Percentiles rank a stretch among this genome's conserved stretches.
Conservation (phyloP, 176 grass and related monocot genomes). For the Carex pumila region DNA sequence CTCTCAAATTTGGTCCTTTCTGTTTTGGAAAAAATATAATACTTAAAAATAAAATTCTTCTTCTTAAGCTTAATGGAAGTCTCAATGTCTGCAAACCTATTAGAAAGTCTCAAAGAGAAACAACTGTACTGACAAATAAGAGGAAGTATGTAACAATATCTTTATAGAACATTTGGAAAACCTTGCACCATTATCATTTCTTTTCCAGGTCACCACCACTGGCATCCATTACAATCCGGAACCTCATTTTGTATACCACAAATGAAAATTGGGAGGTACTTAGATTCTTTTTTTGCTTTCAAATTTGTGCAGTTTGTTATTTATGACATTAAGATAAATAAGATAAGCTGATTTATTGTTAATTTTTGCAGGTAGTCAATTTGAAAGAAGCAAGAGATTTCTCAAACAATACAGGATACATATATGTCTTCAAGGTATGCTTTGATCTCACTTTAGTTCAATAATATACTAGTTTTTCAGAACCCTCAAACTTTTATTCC, state of each 20-base stretch:
- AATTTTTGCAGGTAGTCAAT: conserved; percentile 65
- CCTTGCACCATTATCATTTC: neutral
- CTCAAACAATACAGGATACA: conserved; percentile 84
- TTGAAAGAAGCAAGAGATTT: conserved; percentile 99
- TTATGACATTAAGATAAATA: neutral
- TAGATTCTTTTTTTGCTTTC: neutral
- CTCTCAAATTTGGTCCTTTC: conserved; percentile 22
- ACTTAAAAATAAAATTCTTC: neutral
- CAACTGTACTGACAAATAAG: neutral
- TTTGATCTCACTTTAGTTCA: conserved; percentile 2
- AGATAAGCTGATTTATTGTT: conserved; percentile 17
- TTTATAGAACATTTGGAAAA: neutral
- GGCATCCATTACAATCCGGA: conserved; percentile 79
- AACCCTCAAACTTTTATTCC: conserved; percentile 13
- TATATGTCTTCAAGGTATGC: conserved; percentile 99
- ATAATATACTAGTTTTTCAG: neutral
- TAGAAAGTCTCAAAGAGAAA: neutral
- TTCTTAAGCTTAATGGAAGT: neutral
- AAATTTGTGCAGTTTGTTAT: neutral
- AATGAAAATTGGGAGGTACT: conserved; percentile 99
- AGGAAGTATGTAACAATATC: neutral
- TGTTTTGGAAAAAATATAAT: neutral
- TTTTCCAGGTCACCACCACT: conserved; percentile 84
- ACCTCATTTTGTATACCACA: conserved; percentile 93
- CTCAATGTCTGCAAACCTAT: neutral